Base-by-base conservation (phyloP, 2,329 filamentous ascomycete species). In the Pseudocercospora cruenta region DNA sequence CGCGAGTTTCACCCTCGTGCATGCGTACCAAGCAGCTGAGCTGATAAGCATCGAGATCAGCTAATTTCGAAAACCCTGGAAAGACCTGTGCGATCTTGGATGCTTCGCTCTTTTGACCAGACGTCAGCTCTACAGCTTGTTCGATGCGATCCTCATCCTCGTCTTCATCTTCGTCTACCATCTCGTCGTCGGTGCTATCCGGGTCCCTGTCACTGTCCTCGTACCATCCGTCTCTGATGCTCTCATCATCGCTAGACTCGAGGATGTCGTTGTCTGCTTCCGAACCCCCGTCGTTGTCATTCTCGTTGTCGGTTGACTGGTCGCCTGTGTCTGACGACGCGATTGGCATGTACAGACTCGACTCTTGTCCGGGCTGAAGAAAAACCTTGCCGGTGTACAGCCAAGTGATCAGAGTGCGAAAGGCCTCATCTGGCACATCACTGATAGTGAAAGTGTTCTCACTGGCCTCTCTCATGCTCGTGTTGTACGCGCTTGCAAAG, bases 351-450 rank as follows among this genome's bases (percentile, higher is more conserved):
- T n/a, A 39, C 36, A 16, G 36, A 39, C 36, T 7, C 2, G 16
- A 4, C 2, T 19, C 16, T 19, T 43, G 14, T 19, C 53, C 60
- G 1, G 60, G 53, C 7, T 64, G n/a, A 1, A 65, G 51, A 21
- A 22, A 51, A n/a, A 65, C 43, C 31, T 62, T 58, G 33, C 53
- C 63, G 5, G 58, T 58, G 53, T 59, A 65, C 7, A 65, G 39
- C 59, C 63, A 65, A 12, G 39, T 28, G 9, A 65, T 54, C 7
- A 65, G 24, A 1, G 53, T 19, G 6, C 59, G 22, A 14, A 62
- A 49, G 5, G 58, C 57, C 12, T 14, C 12, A 3, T 58, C 51
- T 19, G 51, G 33, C 1, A 65, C 9, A 24, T 62, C 63, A 9
- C 51, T 45, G 39, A 65, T 53, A 7, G 49, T 22, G 28, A 65